Base-by-base conservation (phyloP, 1,284 basidiomycete genomes). In the Schizophyllum amplum region DNA sequence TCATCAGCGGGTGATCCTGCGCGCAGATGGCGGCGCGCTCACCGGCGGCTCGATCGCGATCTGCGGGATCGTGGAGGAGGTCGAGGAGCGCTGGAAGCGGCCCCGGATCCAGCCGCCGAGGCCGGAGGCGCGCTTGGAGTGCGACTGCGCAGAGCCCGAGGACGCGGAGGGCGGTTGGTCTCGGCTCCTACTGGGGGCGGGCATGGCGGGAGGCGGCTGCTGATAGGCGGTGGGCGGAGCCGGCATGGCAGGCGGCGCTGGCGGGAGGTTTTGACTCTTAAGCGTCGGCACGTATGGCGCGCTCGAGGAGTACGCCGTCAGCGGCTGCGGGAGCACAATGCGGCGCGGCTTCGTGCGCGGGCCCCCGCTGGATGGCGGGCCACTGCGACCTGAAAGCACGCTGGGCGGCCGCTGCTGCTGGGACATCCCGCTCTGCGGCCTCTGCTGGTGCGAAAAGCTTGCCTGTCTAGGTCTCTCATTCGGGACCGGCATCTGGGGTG, bases 291-390 rank as follows among this genome's bases (percentile, higher is more conserved):
- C n/a, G 51, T 59, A 17, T 42, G 13, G 13, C 53, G 48, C 53
- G 52, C 49, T 49, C 57, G 11, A 55, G 54, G 24, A 51, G 33
- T 51, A 49, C 23, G 17, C 54, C 21, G 63, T 62, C 11, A 67
- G 55, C 5, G 67, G 67, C 21, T 61, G 63, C 4, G 68, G 66
- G 46, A 68, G 62, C 20, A 67, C 61, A 20, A 68, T 42, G 2
- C 33, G 33, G 13, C 17, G 11, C 33, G 33, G 33, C 33, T 42
- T 42, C 33, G 33, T 42, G 17, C 17, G 33, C 7, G 33, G 33
- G n/a, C n/a, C n/a, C 7, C 33, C 33, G 17, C 33, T 42, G 13
- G 33, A 17, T 17, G 33, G 33, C 33, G 33, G 33, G 13, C 33
- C 33, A 9, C 33, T 3, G 17, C 33, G n/a, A n/a, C n/a, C n/a